Conservation (phyloP, 108 stramenopile species). For the Pseudonitzschia multiseries region DNA sequence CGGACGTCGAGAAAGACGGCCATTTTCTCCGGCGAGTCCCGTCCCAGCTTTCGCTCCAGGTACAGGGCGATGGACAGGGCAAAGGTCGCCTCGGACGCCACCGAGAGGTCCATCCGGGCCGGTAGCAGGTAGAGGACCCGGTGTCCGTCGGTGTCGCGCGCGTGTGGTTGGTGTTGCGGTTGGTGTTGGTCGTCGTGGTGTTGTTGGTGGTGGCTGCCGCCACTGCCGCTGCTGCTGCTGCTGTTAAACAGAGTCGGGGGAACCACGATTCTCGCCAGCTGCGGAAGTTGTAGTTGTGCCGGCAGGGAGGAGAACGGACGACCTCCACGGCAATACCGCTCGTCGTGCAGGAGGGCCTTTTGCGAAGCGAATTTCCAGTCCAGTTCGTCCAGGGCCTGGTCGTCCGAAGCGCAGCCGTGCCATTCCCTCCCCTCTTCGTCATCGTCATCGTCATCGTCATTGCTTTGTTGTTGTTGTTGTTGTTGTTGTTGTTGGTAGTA, state of each 20-base stretch:
- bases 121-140: constrained; percentile 57
- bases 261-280: neutral
- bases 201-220: too few species aligned
- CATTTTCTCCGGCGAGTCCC: constrained; percentile 49
- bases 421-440: neutral
- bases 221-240: too few species aligned
- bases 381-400: constrained; percentile 3
- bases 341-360: constrained; percentile 9
- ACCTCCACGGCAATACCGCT: neutral
- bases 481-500: neutral
- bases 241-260: too few species aligned
- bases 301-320: neutral
- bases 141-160: constrained; percentile 21
- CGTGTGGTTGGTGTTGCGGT: too few species aligned
- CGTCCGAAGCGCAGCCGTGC: neutral
- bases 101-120: constrained; percentile 51
- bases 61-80: constrained; percentile 60
- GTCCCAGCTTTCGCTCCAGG: constrained; percentile 54
- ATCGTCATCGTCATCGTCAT: neutral
- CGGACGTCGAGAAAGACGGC: constrained; percentile 61
- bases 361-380: constrained; percentile 32
- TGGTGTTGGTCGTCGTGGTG: too few species aligned
- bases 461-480: too few species aligned
- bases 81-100: constrained; percentile 47
- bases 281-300: neutral